Conservation (phyloP, 2,329 filamentous ascomycete genomes). For the Aspergillus uvarum region DNA sequence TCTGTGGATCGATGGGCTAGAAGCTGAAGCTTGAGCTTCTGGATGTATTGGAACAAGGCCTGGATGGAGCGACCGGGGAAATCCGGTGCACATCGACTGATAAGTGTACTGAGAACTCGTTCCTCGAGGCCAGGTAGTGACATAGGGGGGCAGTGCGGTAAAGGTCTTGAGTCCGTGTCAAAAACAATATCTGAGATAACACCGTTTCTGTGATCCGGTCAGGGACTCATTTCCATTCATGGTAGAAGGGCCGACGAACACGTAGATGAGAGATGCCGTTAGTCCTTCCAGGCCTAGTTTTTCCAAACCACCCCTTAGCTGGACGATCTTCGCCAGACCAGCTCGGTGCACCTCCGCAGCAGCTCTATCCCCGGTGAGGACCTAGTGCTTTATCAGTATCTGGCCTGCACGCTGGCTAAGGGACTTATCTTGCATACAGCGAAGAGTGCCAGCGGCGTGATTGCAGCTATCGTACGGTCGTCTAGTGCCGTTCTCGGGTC, state of each 20-base stretch:
- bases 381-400: neutral
- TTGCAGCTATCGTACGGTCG: constrained; percentile 1
- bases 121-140: neutral
- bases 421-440: neutral
- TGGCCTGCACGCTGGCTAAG: neutral
- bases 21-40: too few relatives aligned
- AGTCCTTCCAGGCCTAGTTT: constrained; percentile 5
- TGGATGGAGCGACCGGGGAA: too few relatives aligned
- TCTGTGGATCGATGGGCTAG: too few relatives aligned
- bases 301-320: constrained; percentile 1
- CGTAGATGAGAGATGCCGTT: neutral
- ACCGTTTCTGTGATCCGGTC: neutral
- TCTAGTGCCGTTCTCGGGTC: neutral
- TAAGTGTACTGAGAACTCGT: too few relatives aligned
- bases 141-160: neutral
- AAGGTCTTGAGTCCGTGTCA: neutral
- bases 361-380: neutral
- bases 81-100: too few relatives aligned
- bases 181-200: constrained; percentile 3
- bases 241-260: neutral
- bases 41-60: too few relatives aligned
- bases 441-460: neutral
- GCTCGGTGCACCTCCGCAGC: neutral
- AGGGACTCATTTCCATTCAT: too few relatives aligned
- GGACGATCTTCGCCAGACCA: neutral